phyloP scores from a whole-genome alignment of 1,139 yeast species.

The Diutina pseudorugosa region DNA sequence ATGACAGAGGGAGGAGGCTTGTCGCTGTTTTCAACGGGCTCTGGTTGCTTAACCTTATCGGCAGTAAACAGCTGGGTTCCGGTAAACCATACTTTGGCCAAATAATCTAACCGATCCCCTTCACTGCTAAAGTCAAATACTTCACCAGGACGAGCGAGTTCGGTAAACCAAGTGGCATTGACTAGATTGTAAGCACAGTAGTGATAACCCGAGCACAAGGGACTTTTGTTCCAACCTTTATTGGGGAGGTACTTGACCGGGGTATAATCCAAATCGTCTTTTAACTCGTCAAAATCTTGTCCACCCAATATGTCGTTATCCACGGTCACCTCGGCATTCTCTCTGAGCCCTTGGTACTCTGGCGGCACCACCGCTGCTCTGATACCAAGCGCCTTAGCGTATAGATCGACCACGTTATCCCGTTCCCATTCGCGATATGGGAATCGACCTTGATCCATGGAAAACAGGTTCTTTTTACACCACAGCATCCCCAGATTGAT shows the following conservation, averaged over 20 bases:
- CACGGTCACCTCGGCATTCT: not conserved
- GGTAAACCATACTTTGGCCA: constrained; percentile 4
- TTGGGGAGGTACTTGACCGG: not conserved
- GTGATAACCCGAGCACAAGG: not conserved
- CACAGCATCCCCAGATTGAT: constrained; percentile 53
- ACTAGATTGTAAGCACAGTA: not conserved
- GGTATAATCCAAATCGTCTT: not conserved
- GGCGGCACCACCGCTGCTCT: not conserved
- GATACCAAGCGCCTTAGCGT: not conserved
- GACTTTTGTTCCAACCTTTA: not conserved
- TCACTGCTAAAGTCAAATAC: not conserved
- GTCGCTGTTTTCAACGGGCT: not conserved
- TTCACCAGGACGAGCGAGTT: not conserved
- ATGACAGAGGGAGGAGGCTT: not conserved
- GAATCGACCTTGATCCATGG: not conserved
- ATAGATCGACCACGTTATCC: not conserved
- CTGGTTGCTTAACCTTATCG: not conserved
- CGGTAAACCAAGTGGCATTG: not conserved
- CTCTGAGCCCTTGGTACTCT: not conserved
- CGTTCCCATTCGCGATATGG: not conserved
- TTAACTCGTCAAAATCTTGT: not conserved
- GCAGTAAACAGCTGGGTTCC: not conserved
- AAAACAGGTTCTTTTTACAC: constrained; percentile 16
- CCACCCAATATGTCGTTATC: not conserved
- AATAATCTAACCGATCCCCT: not conserved